Evolutionary conservation across 2,329 filamentous ascomycete species (phyloP), one percentile per base, ranked within the genome.

Genomic region (Hypoxylon sp.): DNA sequence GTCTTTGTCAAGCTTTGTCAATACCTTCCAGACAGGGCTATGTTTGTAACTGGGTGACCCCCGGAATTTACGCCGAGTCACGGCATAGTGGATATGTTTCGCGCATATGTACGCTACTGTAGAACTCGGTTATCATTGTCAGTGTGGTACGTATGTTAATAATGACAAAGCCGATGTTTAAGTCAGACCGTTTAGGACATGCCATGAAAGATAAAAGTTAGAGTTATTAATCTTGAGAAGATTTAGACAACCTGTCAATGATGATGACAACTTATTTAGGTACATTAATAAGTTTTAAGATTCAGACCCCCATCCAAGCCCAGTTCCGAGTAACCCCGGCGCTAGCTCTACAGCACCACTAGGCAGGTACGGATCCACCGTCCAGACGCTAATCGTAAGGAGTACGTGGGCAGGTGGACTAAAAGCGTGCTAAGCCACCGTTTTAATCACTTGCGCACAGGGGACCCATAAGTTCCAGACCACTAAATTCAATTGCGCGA

Each of bases 361-460:
- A 52, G 51, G 13, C 48, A 58, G 60, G 55, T 58, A 61, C 53
- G 23, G 41, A 65, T 56, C 67, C 60, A 72, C 70, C 28, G 43
- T 65, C 60, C 65, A 68, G 66, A 68, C 69, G 51, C 53, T 67
- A 50, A 63, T 53, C 58, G 70, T 72, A 53, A 60, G 67, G 55
- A 69, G 49, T 66, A 51, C 50, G 50, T 57, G 59, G 56, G 30
- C 34, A 61, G 17, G 45, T 59, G 53, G 60, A n/a, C 63, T 48
- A 56, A 65, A 28, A 25, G 48, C 9, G 45, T 49, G 67, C 69
- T 72, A 64, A 72, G 69, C 69, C 67, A 72, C 69, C 50, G 32
- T 60, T 51, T 36, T 65, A 65, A 65, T 60, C 61, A 60, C 17
- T 23, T 55, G 14, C n/a, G 19, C 52, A 63, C n/a, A 56, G 51